Conservation (phyloP, 2,329 filamentous ascomycete genomes). For the Cladophialophora psammophila region DNA sequence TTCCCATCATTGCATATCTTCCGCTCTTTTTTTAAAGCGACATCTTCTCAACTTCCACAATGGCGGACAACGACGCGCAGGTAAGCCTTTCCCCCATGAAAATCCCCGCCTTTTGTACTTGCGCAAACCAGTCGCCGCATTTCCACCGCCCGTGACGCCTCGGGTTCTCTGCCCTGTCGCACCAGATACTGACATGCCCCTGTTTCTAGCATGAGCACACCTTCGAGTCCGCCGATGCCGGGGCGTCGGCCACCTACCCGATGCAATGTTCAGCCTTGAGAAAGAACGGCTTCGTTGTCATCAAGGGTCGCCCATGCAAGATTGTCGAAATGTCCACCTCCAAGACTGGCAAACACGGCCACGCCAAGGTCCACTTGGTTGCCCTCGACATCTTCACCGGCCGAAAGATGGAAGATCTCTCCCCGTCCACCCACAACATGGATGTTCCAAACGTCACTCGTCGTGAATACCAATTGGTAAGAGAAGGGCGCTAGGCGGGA, state of each 20-base stretch:
- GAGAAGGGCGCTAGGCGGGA: constrained; percentile 75
- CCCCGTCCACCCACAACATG: constrained; percentile 86
- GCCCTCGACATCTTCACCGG: constrained; percentile 98
- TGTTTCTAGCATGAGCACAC: constrained; percentile 69
- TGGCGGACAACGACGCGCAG: constrained; percentile 70
- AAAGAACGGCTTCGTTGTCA: constrained; percentile 98
- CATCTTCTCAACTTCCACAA: constrained; percentile 54
- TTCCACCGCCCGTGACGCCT: constrained; percentile 37
- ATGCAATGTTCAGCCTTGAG: constrained; percentile 99
- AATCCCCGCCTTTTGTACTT: constrained; percentile 37
- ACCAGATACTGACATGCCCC: constrained; percentile 34
- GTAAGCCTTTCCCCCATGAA: constrained; percentile 55
- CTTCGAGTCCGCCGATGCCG: constrained; percentile 95
- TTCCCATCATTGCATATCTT: constrained; percentile 39
- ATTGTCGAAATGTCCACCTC: constrained; percentile 99
- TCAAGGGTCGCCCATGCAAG: constrained; percentile 99
- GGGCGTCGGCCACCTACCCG: constrained; percentile 90
- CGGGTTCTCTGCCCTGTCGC: constrained; percentile 29
- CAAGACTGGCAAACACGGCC: constrained; percentile 99
- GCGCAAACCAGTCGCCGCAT: constrained; percentile 40
- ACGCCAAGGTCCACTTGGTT: constrained; percentile 99
- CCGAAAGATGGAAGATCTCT: constrained; percentile 99
- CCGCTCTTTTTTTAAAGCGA: constrained; percentile 32
- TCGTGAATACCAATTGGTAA: constrained; percentile 92
- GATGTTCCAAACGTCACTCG: constrained; percentile 94